Evolutionary conservation across 2,329 filamentous ascomycete species (phyloP).

Genomic region (Aspergillus aculeatus): DNA sequence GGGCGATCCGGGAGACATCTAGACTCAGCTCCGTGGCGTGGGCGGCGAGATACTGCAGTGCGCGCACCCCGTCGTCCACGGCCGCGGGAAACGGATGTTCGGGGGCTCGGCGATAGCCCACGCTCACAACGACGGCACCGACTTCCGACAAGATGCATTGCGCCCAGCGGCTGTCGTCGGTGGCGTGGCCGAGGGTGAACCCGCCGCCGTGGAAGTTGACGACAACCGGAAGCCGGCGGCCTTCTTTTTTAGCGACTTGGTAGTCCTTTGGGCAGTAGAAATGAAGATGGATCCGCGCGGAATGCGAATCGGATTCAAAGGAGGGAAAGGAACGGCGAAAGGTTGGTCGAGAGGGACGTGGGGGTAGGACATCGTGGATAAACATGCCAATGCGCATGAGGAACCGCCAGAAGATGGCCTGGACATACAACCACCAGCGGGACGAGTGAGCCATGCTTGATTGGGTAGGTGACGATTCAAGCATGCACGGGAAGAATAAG

Average conservation of each 20-base stretch:
- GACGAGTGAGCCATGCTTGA: conserved; percentile 32
- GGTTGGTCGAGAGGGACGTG: conserved; percentile 58
- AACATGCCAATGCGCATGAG: conserved; percentile 69
- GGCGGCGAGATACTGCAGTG: conserved; percentile 57
- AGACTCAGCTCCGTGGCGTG: conserved; percentile 58
- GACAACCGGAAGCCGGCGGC: conserved; percentile 55
- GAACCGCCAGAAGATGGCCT: conserved; percentile 65
- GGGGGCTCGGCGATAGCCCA: conserved; percentile 61
- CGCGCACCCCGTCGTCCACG: conserved; percentile 63
- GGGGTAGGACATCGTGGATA: conserved; percentile 62
- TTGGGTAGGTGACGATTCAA: neutral
- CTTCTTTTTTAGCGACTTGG: conserved; percentile 31
- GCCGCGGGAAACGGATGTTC: conserved; percentile 63
- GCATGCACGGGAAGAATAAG: neutral
- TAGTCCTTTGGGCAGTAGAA: conserved; percentile 60
- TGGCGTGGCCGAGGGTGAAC: conserved; percentile 59
- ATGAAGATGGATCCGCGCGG: conserved; percentile 53
- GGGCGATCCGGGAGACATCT: conserved; percentile 56
- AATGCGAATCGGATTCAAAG: conserved; percentile 31
- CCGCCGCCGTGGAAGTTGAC: conserved; percentile 66
- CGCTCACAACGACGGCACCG: conserved; percentile 59
- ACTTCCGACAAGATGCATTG: conserved; percentile 55
- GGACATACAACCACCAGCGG: conserved; percentile 61
- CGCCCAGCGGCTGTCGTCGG: conserved; percentile 62
- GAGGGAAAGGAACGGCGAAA: conserved; percentile 58